These are phyloP conservation scores for Verticillium tricorpus DNA, from an alignment of 2,329 filamentous ascomycete genomes.

Conservation along the genomic window DNA sequence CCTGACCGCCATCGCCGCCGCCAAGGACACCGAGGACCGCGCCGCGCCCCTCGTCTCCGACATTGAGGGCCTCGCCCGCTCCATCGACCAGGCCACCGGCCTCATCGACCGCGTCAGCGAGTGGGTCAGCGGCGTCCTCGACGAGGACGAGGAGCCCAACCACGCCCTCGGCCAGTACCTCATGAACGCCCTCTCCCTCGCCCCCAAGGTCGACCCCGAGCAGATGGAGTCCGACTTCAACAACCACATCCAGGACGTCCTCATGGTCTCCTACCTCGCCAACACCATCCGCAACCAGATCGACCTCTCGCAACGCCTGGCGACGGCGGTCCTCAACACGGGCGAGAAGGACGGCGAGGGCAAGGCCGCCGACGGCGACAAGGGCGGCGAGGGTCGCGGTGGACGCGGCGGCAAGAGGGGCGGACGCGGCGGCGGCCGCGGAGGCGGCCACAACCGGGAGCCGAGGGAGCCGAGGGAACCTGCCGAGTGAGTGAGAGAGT, in stretches of 20 bases:
- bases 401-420: conserved; percentile 42
- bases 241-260: conserved; percentile 98
- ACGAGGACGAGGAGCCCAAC: conserved; percentile 83
- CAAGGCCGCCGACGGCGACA: conserved; percentile 37
- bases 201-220: conserved; percentile 86
- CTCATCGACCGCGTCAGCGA: conserved; percentile 88
- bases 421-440: conserved; percentile 46
- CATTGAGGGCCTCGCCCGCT: conserved; percentile 81
- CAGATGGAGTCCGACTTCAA: conserved; percentile 98
- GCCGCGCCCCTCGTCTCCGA: conserved; percentile 74
- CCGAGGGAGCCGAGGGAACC: conserved; percentile 38
- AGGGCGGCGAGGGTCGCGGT: conserved; percentile 30
- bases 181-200: conserved; percentile 86
- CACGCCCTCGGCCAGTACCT: conserved; percentile 92
- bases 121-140: conserved; percentile 89
- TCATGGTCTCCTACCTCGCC: conserved; percentile 95
- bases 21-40: conserved; percentile 74
- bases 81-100: conserved; percentile 80
- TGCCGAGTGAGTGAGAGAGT: conserved; percentile 28
- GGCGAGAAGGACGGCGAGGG: conserved; percentile 46
- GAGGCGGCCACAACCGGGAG: conserved; percentile 48
- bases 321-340: conserved; percentile 63
- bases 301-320: conserved; percentile 91
- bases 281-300: conserved; percentile 99
- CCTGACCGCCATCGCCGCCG: conserved; percentile 78